Evolutionary conservation across 2,329 filamentous ascomycete species (phyloP).

Genomic region (Cordyceps javanica): DNA sequence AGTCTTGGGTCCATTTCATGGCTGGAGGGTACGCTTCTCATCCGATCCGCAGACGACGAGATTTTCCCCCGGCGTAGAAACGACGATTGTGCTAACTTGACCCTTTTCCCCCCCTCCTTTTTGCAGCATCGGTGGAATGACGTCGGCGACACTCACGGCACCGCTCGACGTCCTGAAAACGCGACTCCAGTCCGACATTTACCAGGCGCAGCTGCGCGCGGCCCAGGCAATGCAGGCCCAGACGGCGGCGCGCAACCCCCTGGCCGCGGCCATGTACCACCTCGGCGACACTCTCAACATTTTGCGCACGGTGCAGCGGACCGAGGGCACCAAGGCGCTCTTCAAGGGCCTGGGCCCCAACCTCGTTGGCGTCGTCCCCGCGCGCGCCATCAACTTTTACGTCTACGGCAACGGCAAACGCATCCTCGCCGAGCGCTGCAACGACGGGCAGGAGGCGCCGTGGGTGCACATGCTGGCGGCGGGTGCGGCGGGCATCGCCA

Average conservation of each 20-base stretch:
- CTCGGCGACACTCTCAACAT: constrained; percentile 83
- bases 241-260: constrained; percentile 51
- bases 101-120: too few species aligned
- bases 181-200: constrained; percentile 88
- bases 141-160: constrained; percentile 83
- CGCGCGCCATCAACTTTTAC: constrained; percentile 88
- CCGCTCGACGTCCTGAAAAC: constrained; percentile 94
- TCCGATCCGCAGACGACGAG: neutral
- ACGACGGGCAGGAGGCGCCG: constrained; percentile 61
- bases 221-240: constrained; percentile 55
- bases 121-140: constrained; percentile 77
- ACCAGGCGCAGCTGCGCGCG: constrained; percentile 73
- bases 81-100: neutral
- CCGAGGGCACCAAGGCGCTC: constrained; percentile 78
- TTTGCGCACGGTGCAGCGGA: constrained; percentile 68
- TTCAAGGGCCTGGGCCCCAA: constrained; percentile 94
- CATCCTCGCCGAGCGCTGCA: constrained; percentile 68
- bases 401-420: constrained; percentile 89
- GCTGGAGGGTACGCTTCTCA: constrained; percentile 68
- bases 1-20: constrained; percentile 88
- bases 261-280: constrained; percentile 64
- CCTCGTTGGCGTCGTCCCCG: constrained; percentile 81
- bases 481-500: constrained; percentile 72
- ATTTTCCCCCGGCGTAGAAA: too few species aligned
- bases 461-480: constrained; percentile 76